A percentile compares a stretch with the other conserved stretches of the same genome.
Conservation (phyloP, 2,329 filamentous ascomycete genomes). For the Colletotrichum sublineola region DNA sequence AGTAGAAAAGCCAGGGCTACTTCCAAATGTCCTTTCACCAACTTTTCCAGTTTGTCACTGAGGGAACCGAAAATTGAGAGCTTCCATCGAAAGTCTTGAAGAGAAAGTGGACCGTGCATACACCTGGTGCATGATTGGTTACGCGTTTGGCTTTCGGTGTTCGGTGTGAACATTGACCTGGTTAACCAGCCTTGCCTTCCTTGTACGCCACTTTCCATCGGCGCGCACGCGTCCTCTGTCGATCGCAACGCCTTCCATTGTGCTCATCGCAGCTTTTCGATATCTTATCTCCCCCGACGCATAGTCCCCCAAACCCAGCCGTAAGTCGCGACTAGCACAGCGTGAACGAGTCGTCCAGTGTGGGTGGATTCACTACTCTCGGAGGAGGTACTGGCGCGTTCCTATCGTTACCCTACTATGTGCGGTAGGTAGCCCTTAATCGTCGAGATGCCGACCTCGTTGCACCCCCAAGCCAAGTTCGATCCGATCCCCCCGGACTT, state of each 20-base stretch:
- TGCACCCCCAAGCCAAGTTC: slow-evolving; percentile 88
- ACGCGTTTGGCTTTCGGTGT: slow-evolving; percentile 10
- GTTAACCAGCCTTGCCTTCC: slow-evolving; percentile 17
- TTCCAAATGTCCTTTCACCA: not conserved
- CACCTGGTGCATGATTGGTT: slow-evolving; percentile 18
- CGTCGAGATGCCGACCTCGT: slow-evolving; percentile 76
- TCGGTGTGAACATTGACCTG: not conserved
- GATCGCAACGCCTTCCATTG: not conserved
- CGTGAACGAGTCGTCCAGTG: not conserved
- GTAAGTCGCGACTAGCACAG: too few relatives aligned
- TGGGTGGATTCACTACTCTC: too few relatives aligned
- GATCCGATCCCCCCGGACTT: slow-evolving; percentile 91
- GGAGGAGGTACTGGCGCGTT: not conserved
- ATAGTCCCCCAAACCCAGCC: too few relatives aligned
- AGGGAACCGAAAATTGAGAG: slow-evolving; percentile 29
- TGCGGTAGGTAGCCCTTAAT: slow-evolving; percentile 5
- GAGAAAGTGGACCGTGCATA: slow-evolving; percentile 21
- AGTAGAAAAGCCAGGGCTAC: not conserved
- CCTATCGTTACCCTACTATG: not conserved
- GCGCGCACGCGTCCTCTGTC: slow-evolving; percentile 17
- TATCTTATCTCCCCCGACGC: not conserved
- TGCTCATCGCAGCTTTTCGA: not conserved
- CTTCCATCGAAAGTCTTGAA: slow-evolving; percentile 1
- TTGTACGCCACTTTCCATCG: slow-evolving; percentile 12
- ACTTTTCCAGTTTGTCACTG: slow-evolving; percentile 17